Evolutionary conservation across 495 filamentous ascomycete species (phyloP), one percentile per base, ranked within the genome.

Genomic region (Aspergillus haitiensis): DNA sequence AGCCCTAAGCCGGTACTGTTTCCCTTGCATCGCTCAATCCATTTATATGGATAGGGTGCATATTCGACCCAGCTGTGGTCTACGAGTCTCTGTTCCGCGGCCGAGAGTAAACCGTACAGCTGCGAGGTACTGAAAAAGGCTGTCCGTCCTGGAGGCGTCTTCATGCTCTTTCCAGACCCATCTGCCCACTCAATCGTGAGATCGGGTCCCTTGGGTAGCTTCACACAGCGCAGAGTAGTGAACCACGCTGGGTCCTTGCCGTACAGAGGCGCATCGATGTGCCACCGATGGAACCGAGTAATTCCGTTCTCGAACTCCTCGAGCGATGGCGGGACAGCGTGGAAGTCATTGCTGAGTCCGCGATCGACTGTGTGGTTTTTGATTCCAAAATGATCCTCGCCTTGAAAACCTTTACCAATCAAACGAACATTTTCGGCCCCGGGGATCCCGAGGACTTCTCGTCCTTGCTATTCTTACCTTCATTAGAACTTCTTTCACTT

Each of bases 301-400:
- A 49, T 57, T 13, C 55, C 55, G n/a, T 39, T 57, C 10, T 57
- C 55, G 7, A 57, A 48, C 0, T 39, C 55, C 3, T 57, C 44
- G 32, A 31, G 31, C 0, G 31, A 35, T 21, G 55, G 55, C 0
- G 55, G 55, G 1, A 27, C 55, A 16, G 44, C 55, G n/a, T 57
- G 44, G 55, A 57, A 57, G 7, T 57, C 55, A 11, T 57, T 57
- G 44, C 55, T 57, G 7, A 57, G 33, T 2, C 55, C 55, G 8
- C 55, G 44, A n/a, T 48, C 44, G 33, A 57, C 18, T 2, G 33
- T 49, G 5, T 57, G 15, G 45, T 57, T 57, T 21, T 57, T 39
- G n/a, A 57, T 49, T 21, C 55, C 55, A 33, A 37, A 57, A 12
- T 57, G 55, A 15, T 57, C 45, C 39, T 48, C 44, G 1, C 55